Percentiles rank a stretch among this genome's conserved stretches.
phyloP scores from a whole-genome alignment of 805 yeast species.

The Cyberlindnera meyerae region DNA sequence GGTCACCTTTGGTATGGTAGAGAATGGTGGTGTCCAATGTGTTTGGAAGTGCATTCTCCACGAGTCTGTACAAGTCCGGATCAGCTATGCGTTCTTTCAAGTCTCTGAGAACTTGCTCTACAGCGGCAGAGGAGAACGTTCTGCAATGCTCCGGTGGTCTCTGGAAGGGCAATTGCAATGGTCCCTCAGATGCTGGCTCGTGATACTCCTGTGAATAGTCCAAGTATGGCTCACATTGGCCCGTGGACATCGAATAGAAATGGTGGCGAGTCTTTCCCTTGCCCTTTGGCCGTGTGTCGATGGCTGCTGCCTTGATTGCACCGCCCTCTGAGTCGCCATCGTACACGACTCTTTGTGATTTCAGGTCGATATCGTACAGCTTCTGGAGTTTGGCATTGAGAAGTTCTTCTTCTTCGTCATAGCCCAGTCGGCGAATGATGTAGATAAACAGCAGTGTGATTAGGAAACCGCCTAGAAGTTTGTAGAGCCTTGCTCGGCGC shows the following conservation, averaged over 20 bases:
- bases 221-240: constrained; percentile 56
- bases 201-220: constrained; percentile 44
- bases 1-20: constrained; percentile 44
- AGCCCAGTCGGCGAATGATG: constrained; percentile 10
- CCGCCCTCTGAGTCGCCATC: constrained; percentile 2
- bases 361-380: constrained; percentile 7
- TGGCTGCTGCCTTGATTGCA: constrained; percentile 5
- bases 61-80: constrained; percentile 64
- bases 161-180: constrained; percentile 59
- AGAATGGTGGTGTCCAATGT: constrained; percentile 83
- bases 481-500: constrained; percentile 7
- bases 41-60: constrained; percentile 83
- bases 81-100: constrained; percentile 46
- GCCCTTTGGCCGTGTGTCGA: constrained; percentile 4
- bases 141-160: constrained; percentile 71
- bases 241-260: constrained; percentile 11
- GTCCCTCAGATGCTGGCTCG: constrained; percentile 62
- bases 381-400: constrained; percentile 8
- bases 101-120: constrained; percentile 56
- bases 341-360: constrained; percentile 3
- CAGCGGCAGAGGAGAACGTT: constrained; percentile 58
- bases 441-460: constrained; percentile 7
- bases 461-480: constrained; percentile 4
- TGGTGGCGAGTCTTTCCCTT: constrained; percentile 11
- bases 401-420: constrained; percentile 14